phyloP scores from a whole-genome alignment of 1,284 basidiomycete genomes.

The Fomitiporia mediterranea region DNA sequence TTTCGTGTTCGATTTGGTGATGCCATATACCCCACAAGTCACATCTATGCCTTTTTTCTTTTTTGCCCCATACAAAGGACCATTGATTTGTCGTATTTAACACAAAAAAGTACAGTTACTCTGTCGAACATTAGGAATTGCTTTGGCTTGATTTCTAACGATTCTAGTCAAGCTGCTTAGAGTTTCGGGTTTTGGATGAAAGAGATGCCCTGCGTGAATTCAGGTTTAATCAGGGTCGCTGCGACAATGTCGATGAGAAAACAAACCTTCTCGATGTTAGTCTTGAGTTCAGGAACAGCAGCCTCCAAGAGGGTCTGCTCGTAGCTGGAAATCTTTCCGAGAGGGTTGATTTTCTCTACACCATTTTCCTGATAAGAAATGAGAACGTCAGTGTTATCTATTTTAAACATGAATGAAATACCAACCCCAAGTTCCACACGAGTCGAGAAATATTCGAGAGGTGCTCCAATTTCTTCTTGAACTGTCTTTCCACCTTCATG shows the following conservation, averaged over 20 bases:
- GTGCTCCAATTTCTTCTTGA: constrained; percentile 54
- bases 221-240: background rate
- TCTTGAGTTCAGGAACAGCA: constrained; percentile 75
- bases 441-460: constrained; percentile 78
- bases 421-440: constrained; percentile 81
- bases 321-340: constrained; percentile 68
- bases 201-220: constrained; percentile 31
- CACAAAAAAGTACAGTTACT: background rate
- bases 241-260: background rate
- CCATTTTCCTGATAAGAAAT: constrained; percentile 57
- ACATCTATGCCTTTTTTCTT: background rate
- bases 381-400: constrained; percentile 10
- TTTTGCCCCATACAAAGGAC: background rate
- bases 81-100: background rate
- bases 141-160: background rate
- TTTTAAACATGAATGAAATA: constrained; percentile 21
- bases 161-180: constrained; percentile 22
- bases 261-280: constrained; percentile 72
- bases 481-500: constrained; percentile 67
- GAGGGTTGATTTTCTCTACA: constrained; percentile 73
- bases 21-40: background rate
- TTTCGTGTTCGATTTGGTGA: too few relatives aligned
- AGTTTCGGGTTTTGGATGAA: constrained; percentile 37
- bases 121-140: background rate
- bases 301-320: constrained; percentile 76